phyloP scores from a whole-genome alignment of 306 rosid genomes.

The Oxytropis ochrocephala region DNA sequence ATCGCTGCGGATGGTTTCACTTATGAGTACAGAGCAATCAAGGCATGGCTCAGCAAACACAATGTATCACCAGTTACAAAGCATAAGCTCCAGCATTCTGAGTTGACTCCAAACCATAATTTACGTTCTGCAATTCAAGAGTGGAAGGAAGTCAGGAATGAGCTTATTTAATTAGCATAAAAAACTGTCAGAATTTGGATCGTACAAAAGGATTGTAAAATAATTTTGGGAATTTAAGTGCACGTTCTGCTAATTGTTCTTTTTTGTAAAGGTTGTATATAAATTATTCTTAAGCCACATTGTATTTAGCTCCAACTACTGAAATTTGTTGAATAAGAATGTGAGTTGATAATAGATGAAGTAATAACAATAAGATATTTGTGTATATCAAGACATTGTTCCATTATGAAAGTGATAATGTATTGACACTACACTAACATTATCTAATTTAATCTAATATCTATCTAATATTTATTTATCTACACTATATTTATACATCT shows the following conservation, averaged over 20 bases:
- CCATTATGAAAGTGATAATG: background rate
- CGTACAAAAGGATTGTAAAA: slow-evolving; percentile 16
- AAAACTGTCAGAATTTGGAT: slow-evolving; percentile 7
- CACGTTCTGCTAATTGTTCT: background rate
- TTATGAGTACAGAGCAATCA: slow-evolving; percentile 78
- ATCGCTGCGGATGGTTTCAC: slow-evolving; percentile 88
- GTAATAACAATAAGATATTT: background rate
- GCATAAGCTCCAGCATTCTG: slow-evolving; percentile 48
- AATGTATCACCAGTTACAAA: slow-evolving; percentile 70
- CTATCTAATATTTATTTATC: too few relatives aligned
- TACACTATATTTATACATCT: too few relatives aligned
- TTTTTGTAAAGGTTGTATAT: background rate
- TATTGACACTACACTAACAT: too few relatives aligned
- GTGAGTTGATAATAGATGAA: background rate
- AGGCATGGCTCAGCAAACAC: slow-evolving; percentile 81
- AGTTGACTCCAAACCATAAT: slow-evolving; percentile 67
- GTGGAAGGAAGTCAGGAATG: slow-evolving; percentile 71
- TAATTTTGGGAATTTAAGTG: background rate
- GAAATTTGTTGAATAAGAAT: background rate
- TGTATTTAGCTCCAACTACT: background rate
- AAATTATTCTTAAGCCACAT: background rate
- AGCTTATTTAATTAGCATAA: slow-evolving; percentile 12
- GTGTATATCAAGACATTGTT: background rate
- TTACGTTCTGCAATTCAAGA: slow-evolving; percentile 80
- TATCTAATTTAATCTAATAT: too few relatives aligned